A percentile compares a stretch with the other conserved stretches of the same genome.
These are phyloP conservation scores for Trichophyton schoenleinii DNA, from an alignment of 2,329 filamentous ascomycete species.

Conservation along the genomic window DNA sequence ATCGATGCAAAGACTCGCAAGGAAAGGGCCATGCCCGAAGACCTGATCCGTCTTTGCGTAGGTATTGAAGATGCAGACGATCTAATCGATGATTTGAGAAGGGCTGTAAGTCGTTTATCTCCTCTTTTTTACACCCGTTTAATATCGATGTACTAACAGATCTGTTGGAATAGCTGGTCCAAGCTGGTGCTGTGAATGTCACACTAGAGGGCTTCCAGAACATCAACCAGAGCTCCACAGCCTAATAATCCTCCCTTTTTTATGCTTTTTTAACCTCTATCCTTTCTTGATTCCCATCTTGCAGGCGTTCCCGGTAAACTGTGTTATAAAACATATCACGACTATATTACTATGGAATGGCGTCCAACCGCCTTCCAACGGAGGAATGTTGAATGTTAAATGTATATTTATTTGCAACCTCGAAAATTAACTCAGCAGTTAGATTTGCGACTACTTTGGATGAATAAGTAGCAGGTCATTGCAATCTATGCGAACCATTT, in stretches of 20 bases:
- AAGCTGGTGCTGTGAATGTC: conserved; percentile 84
- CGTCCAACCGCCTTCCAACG: conserved; percentile 3
- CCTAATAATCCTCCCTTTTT: not conserved
- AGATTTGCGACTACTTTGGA: not conserved
- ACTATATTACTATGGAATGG: conserved; percentile 2
- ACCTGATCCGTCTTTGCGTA: conserved; percentile 88
- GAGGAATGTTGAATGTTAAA: conserved; percentile 1
- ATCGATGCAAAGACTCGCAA: conserved; percentile 89
- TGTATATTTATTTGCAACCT: not conserved
- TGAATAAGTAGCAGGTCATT: not conserved
- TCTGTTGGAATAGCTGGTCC: conserved; percentile 53
- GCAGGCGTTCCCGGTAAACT: conserved; percentile 3
- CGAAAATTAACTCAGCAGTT: not conserved
- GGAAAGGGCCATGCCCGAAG: conserved; percentile 87
- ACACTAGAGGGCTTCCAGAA: conserved; percentile 73
- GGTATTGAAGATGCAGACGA: conserved; percentile 91
- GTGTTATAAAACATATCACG: conserved; percentile 5
- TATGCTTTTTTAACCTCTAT: not conserved
- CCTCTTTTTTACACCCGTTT: not conserved
- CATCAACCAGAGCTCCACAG: conserved; percentile 9
- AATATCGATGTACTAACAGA: conserved; percentile 15
- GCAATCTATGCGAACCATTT: not conserved
- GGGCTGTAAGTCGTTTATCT: conserved; percentile 57
- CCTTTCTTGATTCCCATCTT: not conserved
- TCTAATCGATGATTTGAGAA: conserved; percentile 79